phyloP scores from a whole-genome alignment of 208 protist species.

The Leishmania braziliensis region DNA sequence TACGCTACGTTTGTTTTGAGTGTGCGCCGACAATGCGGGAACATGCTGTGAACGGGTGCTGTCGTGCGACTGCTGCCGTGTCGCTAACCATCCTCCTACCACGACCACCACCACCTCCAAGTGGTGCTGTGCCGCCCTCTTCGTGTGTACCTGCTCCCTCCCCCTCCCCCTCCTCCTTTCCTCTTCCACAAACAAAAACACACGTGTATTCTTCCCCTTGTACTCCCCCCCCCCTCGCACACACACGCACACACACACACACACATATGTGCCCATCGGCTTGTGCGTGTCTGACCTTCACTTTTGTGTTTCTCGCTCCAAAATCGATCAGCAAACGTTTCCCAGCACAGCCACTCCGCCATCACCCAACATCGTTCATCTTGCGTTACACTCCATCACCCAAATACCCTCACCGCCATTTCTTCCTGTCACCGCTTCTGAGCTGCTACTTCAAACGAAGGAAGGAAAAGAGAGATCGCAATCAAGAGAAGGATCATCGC shows the following conservation, averaged over 20 bases:
- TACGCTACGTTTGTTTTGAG: neutral
- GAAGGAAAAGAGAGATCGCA: neutral
- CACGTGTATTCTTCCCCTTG: neutral
- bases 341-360: neutral
- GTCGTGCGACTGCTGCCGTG: neutral
- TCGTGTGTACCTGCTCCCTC: neutral
- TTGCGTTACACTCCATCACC: neutral
- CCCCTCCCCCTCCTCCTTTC: neutral
- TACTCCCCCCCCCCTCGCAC: neutral
- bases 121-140: neutral
- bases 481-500: neutral
- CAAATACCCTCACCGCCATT: neutral
- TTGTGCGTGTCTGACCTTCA: neutral
- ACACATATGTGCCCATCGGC: neutral
- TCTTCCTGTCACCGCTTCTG: neutral
- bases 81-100: neutral
- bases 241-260: too few relatives aligned
- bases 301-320: neutral
- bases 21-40: neutral
- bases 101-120: neutral
- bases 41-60: neutral
- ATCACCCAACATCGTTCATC: neutral
- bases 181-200: neutral
- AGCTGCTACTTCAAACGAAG: neutral
- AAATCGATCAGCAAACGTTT: neutral